phyloP scores from a whole-genome alignment of 2,329 filamentous ascomycete species.

The Xylariaceae sp. region DNA sequence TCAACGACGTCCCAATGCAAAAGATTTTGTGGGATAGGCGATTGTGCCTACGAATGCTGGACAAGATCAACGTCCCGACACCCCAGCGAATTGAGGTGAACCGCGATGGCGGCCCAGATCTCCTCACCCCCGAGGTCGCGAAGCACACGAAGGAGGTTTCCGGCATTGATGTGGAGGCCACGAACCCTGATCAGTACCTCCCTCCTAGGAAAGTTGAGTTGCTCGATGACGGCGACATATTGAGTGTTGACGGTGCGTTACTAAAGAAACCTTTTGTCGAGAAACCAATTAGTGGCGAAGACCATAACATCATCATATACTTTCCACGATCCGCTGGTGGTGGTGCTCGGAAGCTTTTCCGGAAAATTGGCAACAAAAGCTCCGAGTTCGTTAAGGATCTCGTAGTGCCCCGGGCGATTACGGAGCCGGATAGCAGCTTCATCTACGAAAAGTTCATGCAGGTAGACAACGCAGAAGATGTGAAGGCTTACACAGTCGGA shows the following conservation, averaged over 20 bases:
- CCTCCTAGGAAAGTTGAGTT: constrained; percentile 67
- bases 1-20: constrained; percentile 97
- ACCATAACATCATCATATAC: constrained; percentile 98
- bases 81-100: constrained; percentile 86
- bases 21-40: constrained; percentile 94
- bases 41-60: constrained; percentile 79
- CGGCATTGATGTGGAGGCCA: constrained; percentile 67
- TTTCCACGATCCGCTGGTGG: constrained; percentile 83
- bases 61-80: constrained; percentile 83
- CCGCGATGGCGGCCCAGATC: constrained; percentile 78
- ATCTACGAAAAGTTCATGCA: constrained; percentile 96
- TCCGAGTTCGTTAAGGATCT: constrained; percentile 85
- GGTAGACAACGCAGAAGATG: constrained; percentile 94
- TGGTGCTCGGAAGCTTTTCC: constrained; percentile 84
- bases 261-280: constrained; percentile 95
- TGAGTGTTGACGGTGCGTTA: constrained; percentile 76
- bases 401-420: constrained; percentile 70
- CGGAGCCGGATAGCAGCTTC: constrained; percentile 76
- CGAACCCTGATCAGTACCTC: constrained; percentile 54
- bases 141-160: constrained; percentile 76
- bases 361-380: constrained; percentile 98
- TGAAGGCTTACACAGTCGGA: constrained; percentile 97
- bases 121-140: constrained; percentile 73
- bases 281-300: constrained; percentile 95
- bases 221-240: constrained; percentile 81